Evolutionary conservation across 768 basidiomycete species (phyloP).

Genomic region (Amanita jacksonii): DNA sequence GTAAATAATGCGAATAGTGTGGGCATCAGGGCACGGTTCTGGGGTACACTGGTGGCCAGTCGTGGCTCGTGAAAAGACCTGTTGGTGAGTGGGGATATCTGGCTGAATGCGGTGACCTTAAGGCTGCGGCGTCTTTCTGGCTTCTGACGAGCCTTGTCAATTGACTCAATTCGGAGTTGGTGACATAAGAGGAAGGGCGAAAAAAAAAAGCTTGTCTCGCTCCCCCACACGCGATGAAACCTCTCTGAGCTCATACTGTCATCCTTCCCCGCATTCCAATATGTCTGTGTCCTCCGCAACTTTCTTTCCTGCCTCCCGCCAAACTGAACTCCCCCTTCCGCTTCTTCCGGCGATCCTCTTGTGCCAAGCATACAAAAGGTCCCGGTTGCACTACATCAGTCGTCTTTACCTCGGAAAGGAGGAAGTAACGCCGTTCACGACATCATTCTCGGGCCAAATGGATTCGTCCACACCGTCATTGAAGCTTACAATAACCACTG

Average conservation of each 20-base stretch:
- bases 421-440: background rate
- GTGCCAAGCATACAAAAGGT: background rate
- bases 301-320: background rate
- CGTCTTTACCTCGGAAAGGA: background rate
- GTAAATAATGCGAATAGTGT: slow-evolving; percentile 32
- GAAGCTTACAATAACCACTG: slow-evolving; percentile 25
- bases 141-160: too few species aligned
- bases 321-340: background rate
- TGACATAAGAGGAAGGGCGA: too few species aligned
- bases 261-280: too few species aligned
- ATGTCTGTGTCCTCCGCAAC: too few species aligned
- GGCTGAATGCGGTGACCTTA: slow-evolving; percentile 46
- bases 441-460: slow-evolving; percentile 20
- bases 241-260: too few species aligned
- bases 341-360: background rate
- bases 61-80: slow-evolving; percentile 34
- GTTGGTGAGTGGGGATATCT: slow-evolving; percentile 34
- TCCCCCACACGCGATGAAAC: too few species aligned
- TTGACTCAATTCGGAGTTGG: too few species aligned
- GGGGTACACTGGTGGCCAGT: slow-evolving; percentile 46
- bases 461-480: slow-evolving; percentile 26
- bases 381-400: background rate
- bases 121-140: slow-evolving; percentile 28
- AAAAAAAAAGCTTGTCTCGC: too few species aligned
- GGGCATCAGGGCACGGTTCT: slow-evolving; percentile 40